Evolutionary conservation across 768 basidiomycete species (phyloP).

Genomic region (Lactifluus echinatus): DNA sequence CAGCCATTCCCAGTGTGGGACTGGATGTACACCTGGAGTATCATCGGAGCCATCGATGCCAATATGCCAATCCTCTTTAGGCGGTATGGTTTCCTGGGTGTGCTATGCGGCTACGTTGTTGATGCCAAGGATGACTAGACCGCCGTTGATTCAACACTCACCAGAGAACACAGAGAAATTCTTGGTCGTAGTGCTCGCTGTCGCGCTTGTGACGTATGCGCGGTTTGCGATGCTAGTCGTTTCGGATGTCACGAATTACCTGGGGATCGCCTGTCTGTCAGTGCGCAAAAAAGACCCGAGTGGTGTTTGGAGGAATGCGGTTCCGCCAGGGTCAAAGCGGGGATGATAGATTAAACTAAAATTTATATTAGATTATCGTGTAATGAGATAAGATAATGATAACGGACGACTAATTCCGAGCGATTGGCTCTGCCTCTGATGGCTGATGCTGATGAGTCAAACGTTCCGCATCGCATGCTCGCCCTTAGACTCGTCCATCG

Average conservation of each 20-base stretch:
- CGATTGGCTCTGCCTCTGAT: neutral
- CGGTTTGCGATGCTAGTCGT: constrained; percentile 82
- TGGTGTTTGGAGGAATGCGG: constrained; percentile 47
- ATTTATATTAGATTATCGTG: neutral
- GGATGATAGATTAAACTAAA: neutral
- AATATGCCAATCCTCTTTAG: constrained; percentile 63
- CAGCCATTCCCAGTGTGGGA: constrained; percentile 81
- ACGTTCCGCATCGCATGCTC: neutral
- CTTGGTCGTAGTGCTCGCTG: constrained; percentile 57
- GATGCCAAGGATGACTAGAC: constrained; percentile 27
- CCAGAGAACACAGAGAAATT: constrained; percentile 55
- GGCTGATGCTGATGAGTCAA: neutral
- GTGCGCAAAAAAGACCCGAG: constrained; percentile 74
- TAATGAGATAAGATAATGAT: neutral
- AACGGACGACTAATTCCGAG: neutral
- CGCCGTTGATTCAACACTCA: constrained; percentile 69
- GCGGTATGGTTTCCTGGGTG: constrained; percentile 37
- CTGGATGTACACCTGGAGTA: constrained; percentile 76
- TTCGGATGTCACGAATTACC: constrained; percentile 76
- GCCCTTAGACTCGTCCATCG: neutral
- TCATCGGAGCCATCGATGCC: constrained; percentile 73
- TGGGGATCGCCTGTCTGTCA: constrained; percentile 93
- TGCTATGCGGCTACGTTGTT: neutral
- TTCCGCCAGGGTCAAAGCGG: constrained; percentile 15
- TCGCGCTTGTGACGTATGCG: constrained; percentile 64